Conservation (phyloP, 2,329 filamentous ascomycete genomes). For the Cercospora zeina region DNA sequence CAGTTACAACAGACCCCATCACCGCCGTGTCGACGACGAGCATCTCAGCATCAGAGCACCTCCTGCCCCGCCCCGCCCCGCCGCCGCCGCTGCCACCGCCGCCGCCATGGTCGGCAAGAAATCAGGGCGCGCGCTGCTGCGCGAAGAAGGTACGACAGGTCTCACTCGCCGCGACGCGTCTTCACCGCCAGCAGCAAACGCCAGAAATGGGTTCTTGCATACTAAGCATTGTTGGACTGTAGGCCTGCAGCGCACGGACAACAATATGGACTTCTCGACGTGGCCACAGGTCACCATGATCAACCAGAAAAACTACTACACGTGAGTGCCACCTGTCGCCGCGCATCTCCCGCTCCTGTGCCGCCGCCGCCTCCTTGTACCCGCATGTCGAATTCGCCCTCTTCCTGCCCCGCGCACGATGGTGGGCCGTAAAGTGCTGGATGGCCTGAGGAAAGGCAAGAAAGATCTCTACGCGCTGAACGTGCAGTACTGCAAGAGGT, state of each 20-base stretch:
- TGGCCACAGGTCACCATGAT: constrained; percentile 93
- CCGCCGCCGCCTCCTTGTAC: background rate
- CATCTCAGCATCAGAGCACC: background rate
- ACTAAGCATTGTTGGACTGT: constrained; percentile 27
- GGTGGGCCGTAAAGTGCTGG: constrained; percentile 38
- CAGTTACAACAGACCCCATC: background rate
- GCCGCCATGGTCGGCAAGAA: constrained; percentile 64
- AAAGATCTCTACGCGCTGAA: constrained; percentile 41
- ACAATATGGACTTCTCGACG: constrained; percentile 92
- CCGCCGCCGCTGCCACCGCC: background rate
- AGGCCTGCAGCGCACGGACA: constrained; percentile 96
- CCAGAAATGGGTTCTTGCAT: constrained; percentile 30
- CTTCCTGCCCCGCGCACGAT: constrained; percentile 21
- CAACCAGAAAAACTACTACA: constrained; percentile 99
- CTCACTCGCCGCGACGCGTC: constrained; percentile 18
- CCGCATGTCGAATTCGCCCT: constrained; percentile 7
- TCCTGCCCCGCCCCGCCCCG: background rate
- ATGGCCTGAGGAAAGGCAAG: constrained; percentile 39
- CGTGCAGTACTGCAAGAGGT: constrained; percentile 41
- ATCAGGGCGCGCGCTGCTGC: constrained; percentile 61
- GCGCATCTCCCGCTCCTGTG: background rate
- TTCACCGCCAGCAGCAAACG: constrained; percentile 24
- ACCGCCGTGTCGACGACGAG: constrained; percentile 1
- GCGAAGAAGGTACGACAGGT: constrained; percentile 56
- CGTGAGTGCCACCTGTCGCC: constrained; percentile 57